Evolutionary conservation across 148 eudicot genomes (phyloP).

Genomic region (Cornus suecica): DNA sequence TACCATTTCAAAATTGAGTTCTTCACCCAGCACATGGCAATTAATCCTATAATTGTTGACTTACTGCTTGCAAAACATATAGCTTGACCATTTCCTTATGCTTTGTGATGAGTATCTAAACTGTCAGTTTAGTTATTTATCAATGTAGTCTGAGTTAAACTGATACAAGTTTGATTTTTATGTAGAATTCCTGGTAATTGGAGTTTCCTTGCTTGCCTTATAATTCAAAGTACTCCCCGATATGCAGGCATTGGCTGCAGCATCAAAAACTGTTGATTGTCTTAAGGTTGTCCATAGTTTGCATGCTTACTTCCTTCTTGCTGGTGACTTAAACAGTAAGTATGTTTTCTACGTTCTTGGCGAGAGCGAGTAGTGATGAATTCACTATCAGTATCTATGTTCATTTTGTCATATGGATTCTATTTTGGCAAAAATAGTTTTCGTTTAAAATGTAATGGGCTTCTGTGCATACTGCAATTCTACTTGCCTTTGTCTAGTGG

Average conservation of each 20-base stretch:
- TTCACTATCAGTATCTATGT: neutral
- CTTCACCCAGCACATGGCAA: neutral
- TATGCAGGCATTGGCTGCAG: constrained; percentile 96
- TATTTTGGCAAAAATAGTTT: neutral
- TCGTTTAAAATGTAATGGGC: neutral
- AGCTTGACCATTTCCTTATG: neutral
- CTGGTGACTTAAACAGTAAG: constrained; percentile 85
- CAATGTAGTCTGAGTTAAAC: neutral
- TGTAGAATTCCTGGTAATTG: neutral
- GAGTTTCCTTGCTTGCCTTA: neutral
- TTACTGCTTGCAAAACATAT: neutral
- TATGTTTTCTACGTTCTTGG: constrained; percentile 10
- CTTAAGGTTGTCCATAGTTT: constrained; percentile 85
- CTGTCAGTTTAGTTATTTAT: neutral
- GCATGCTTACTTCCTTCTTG: constrained; percentile 92
- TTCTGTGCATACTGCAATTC: neutral
- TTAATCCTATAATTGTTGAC: neutral
- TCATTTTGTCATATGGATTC: neutral
- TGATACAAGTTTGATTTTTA: neutral
- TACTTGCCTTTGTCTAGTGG: constrained; percentile 5
- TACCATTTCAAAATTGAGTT: neutral
- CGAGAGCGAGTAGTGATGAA: neutral
- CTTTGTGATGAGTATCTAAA: neutral
- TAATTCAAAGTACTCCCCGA: constrained; percentile 10
- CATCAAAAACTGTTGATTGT: constrained; percentile 92